Conservation (phyloP, 805 yeast genomes). For the Saturnispora saitoi region DNA sequence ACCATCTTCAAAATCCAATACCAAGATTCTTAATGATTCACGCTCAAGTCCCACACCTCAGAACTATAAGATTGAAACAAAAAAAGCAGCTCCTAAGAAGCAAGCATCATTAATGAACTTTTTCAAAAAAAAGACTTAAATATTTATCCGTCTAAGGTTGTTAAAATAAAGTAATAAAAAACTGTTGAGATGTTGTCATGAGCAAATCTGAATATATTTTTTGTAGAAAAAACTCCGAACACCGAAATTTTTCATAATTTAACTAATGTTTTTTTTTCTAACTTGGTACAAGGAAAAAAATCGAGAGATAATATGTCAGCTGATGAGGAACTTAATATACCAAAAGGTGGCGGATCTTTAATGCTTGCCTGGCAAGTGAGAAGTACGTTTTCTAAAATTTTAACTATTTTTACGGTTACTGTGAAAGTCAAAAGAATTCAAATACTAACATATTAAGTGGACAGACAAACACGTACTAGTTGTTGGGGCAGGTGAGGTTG, state of each 20-base stretch:
- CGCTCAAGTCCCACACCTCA: slow-evolving; percentile 5
- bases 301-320: not conserved
- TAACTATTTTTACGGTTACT: too few relatives aligned
- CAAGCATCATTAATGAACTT: slow-evolving; percentile 28
- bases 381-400: too few relatives aligned
- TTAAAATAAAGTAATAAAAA: not conserved
- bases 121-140: slow-evolving; percentile 21
- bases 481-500: slow-evolving; percentile 76
- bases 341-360: slow-evolving; percentile 43
- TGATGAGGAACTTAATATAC: not conserved
- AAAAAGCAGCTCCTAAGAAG: slow-evolving; percentile 11
- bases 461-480: slow-evolving; percentile 53
- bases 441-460: not conserved
- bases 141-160: not conserved
- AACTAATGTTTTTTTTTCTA: not conserved
- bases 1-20: not conserved
- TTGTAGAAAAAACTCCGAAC: not conserved
- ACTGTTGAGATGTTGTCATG: not conserved
- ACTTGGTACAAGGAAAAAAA: not conserved
- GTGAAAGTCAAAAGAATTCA: not conserved
- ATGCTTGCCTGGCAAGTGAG: slow-evolving; percentile 69
- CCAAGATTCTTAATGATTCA: slow-evolving; percentile 2
- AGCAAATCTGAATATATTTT: too few relatives aligned
- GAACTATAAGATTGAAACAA: slow-evolving; percentile 1
- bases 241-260: not conserved